These are phyloP conservation scores for Dissoconium aciculare DNA, from an alignment of 2,329 filamentous ascomycete genomes.

Conservation along the genomic window DNA sequence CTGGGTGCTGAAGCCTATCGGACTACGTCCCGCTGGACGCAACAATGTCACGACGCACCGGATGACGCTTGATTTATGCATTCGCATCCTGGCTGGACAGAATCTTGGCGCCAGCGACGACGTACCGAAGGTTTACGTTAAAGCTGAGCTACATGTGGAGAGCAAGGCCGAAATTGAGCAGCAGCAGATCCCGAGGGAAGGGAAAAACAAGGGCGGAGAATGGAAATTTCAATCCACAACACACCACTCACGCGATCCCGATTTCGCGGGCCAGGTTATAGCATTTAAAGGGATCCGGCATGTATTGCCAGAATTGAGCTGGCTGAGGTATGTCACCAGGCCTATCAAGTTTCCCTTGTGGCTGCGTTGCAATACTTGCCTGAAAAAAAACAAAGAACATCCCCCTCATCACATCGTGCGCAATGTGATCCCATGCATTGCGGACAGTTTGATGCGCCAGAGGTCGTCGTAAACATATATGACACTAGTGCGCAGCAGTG, in stretches of 20 bases:
- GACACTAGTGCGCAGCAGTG: too few species aligned
- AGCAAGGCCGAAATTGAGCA: conserved; percentile 37
- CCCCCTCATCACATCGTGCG: too few species aligned
- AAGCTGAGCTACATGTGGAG: conserved; percentile 69
- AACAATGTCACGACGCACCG: conserved; percentile 9
- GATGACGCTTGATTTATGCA: conserved; percentile 45
- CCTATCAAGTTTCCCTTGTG: too few species aligned
- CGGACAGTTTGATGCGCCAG: too few species aligned
- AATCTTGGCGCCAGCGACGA: conserved; percentile 45
- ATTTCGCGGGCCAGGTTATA: conserved; percentile 32
- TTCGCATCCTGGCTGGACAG: conserved; percentile 65
- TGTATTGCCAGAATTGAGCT: conserved; percentile 33
- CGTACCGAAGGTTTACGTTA: conserved; percentile 54
- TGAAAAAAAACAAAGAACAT: too few species aligned
- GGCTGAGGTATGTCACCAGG: too few species aligned
- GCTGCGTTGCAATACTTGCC: too few species aligned
- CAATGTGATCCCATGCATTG: too few species aligned
- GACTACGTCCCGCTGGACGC: conserved; percentile 41
- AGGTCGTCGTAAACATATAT: too few species aligned
- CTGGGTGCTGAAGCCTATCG: conserved; percentile 71
- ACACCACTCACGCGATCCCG: conserved; percentile 28
- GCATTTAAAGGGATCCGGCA: conserved; percentile 29
- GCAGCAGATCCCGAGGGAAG: conserved; percentile 30
- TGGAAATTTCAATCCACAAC: conserved; percentile 34
- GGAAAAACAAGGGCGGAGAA: conserved; percentile 39